Evolutionary conservation across 306 rosid genomes (phyloP).

Genomic region (Castanea crenata): DNA sequence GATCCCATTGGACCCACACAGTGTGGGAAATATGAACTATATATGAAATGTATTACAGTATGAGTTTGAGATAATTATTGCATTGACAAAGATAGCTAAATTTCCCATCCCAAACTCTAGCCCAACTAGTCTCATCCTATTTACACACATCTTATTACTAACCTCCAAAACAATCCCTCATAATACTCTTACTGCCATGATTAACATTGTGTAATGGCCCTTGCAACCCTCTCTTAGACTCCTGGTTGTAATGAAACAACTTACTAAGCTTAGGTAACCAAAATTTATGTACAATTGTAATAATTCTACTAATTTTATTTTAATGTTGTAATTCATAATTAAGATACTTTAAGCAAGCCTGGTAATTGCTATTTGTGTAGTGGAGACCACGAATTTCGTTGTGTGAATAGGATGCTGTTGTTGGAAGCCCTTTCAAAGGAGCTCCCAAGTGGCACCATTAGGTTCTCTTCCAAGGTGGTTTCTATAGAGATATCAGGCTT

Average conservation of each 20-base stretch:
- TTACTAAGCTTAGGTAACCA: not conserved
- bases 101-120: too few relatives aligned
- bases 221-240: not conserved
- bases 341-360: not conserved
- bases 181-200: too few relatives aligned
- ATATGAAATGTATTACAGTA: too few relatives aligned
- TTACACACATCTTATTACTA: too few relatives aligned
- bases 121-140: too few relatives aligned
- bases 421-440: constrained; percentile 63
- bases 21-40: too few relatives aligned
- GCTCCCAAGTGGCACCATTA: constrained; percentile 67
- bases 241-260: too few relatives aligned
- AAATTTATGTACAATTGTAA: not conserved
- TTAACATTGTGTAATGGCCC: not conserved
- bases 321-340: not conserved
- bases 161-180: too few relatives aligned
- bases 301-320: not conserved
- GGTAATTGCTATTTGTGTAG: constrained; percentile 6
- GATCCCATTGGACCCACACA: too few relatives aligned
- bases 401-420: constrained; percentile 47
- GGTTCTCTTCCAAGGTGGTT: constrained; percentile 69
- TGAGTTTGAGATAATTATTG: too few relatives aligned
- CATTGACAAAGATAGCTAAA: too few relatives aligned
- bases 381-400: constrained; percentile 46
- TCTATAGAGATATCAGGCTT: constrained; percentile 58